Evolutionary conservation across 83 land plant species (phyloP).

Genomic region (Diphasiastrum complanatum): DNA sequence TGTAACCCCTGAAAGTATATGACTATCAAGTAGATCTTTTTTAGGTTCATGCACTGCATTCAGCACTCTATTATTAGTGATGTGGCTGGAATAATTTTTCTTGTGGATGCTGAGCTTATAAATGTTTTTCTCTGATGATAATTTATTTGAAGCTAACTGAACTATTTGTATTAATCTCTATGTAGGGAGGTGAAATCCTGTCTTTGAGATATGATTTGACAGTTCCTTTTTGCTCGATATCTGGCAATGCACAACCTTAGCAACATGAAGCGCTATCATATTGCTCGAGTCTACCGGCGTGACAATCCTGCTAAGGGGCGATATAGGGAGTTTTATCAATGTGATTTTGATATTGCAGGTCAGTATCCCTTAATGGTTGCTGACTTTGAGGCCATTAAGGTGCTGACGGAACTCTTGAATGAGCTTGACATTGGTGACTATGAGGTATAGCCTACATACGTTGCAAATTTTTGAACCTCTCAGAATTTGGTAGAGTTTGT

Average conservation of each 20-base stretch:
- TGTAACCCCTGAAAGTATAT: no score
- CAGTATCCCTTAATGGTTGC: conserved; percentile 65
- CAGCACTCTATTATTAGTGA: no score
- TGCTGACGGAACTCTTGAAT: conserved; percentile 67
- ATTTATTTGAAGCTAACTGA: background rate
- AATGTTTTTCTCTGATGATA: no score
- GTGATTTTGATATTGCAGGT: conserved; percentile 82
- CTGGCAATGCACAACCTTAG: conserved; percentile 69
- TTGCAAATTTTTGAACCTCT: no score
- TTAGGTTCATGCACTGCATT: no score
- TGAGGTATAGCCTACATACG: conserved; percentile 42
- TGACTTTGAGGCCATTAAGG: conserved; percentile 71
- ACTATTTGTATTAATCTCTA: background rate
- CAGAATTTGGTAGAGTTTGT: background rate
- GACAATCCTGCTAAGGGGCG: conserved; percentile 88
- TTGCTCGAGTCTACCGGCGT: conserved; percentile 75
- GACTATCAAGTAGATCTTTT: no score
- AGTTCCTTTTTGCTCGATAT: conserved; percentile 79
- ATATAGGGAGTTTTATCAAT: conserved; percentile 87
- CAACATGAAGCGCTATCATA: conserved; percentile 71
- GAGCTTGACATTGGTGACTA: conserved; percentile 70
- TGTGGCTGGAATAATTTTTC: no score
- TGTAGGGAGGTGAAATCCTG: conserved; percentile 87
- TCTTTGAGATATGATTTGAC: conserved; percentile 82
- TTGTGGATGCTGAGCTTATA: no score